A percentile compares a stretch with the other conserved stretches of the same genome.
Evolutionary conservation across 805 yeast genomes (phyloP).

Genomic region (Ogataea siamensis): DNA sequence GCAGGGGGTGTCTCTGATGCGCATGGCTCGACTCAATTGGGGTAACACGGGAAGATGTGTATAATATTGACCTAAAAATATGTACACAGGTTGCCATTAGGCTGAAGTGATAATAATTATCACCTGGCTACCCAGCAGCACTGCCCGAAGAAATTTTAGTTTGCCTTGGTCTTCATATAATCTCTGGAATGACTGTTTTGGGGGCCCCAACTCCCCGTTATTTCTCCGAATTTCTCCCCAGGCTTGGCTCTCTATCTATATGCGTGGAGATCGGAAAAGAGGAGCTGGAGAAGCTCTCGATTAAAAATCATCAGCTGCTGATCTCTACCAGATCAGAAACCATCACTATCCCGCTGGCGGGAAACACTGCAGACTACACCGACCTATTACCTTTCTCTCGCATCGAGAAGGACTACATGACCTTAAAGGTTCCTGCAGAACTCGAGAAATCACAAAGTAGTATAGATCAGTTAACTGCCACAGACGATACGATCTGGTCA

Average conservation of each 20-base stretch:
- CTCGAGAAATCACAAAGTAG: not conserved
- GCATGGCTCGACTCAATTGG: not conserved
- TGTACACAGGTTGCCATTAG: no score
- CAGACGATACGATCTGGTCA: conserved; percentile 29
- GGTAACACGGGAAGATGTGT: no score
- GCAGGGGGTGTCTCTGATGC: not conserved
- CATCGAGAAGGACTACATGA: conserved; percentile 1
- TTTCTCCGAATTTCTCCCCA: conserved; percentile 11
- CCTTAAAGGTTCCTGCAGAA: conserved; percentile 5
- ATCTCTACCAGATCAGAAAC: not conserved
- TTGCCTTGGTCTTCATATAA: not conserved
- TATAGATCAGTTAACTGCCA: conserved; percentile 17
- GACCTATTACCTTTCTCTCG: conserved; percentile 7
- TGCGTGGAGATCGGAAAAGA: conserved; percentile 6
- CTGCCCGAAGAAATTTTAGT: conserved; percentile 12
- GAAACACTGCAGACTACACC: conserved; percentile 2
- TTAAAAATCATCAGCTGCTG: conserved; percentile 1
- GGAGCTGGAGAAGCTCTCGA: not conserved
- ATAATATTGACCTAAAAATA: no score
- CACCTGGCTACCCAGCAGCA: conserved; percentile 1
- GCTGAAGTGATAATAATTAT: no score
- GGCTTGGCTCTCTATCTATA: conserved; percentile 10
- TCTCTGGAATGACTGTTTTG: not conserved
- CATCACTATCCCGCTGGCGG: conserved; percentile 6
- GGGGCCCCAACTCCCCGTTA: not conserved